A percentile compares a stretch with the other conserved stretches of the same genome.
phyloP scores from a whole-genome alignment of 768 basidiomycete genomes.

The Calocybe indica region DNA sequence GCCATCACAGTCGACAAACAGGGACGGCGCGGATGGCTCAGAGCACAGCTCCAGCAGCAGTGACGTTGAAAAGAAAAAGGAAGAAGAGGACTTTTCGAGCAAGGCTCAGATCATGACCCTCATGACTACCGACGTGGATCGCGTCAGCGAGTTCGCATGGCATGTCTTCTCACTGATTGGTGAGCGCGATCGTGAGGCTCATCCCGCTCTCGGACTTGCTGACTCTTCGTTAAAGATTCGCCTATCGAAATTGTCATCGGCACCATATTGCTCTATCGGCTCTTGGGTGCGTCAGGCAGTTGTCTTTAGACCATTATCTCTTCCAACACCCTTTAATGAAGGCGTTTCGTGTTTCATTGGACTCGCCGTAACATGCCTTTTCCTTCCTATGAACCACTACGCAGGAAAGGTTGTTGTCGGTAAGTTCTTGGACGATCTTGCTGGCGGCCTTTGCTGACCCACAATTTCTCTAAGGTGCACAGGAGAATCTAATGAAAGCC shows the following conservation, averaged over 20 bases:
- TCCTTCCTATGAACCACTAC: conserved; percentile 76
- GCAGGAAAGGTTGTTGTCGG: conserved; percentile 74
- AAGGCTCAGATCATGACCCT: conserved; percentile 88
- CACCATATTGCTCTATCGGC: conserved; percentile 65
- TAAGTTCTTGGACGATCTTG: conserved; percentile 5
- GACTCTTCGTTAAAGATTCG: conserved; percentile 39
- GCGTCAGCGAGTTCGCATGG: conserved; percentile 81
- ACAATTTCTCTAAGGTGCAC: conserved; percentile 33
- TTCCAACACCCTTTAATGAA: conserved; percentile 7
- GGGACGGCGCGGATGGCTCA: conserved; percentile 7
- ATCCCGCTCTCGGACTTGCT: not conserved
- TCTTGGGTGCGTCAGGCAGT: conserved; percentile 49
- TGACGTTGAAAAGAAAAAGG: conserved; percentile 9
- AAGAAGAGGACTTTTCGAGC: conserved; percentile 57
- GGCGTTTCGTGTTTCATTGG: conserved; percentile 74
- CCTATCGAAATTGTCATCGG: conserved; percentile 77
- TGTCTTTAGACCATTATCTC: not conserved
- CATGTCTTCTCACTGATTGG: conserved; percentile 73
- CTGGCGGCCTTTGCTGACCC: not conserved
- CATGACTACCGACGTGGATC: conserved; percentile 92
- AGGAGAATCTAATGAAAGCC: conserved; percentile 87
- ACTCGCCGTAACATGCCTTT: conserved; percentile 66
- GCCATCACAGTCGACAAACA: conserved; percentile 15
- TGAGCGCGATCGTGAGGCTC: conserved; percentile 20
- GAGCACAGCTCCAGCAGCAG: not conserved